Evolutionary conservation across 768 basidiomycete species (phyloP).

Genomic region (Amanita inopinata): DNA sequence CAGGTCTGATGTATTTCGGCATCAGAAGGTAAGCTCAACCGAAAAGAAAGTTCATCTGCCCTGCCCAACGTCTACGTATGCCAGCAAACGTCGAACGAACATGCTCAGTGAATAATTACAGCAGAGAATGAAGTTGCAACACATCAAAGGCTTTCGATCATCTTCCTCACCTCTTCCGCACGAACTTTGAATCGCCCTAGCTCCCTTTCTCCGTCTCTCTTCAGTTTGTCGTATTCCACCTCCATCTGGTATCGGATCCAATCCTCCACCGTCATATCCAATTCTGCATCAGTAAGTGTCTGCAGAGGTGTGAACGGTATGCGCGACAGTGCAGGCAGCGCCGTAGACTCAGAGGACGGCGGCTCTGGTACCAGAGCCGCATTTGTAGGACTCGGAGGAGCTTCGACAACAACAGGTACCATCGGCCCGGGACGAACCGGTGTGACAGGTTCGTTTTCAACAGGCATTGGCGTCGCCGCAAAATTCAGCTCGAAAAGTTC

Average conservation of each 20-base stretch:
- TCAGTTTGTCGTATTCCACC: slow-evolving; percentile 49
- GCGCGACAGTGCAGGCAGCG: slow-evolving; percentile 33
- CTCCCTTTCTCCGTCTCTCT: slow-evolving; percentile 35
- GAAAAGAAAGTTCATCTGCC: too few species aligned
- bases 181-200: slow-evolving; percentile 29
- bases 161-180: slow-evolving; percentile 31
- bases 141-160: slow-evolving; percentile 26
- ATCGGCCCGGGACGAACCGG: too few species aligned
- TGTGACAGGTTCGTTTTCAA: not conserved
- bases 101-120: too few species aligned
- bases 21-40: too few species aligned
- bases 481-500: slow-evolving; percentile 2
- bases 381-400: too few species aligned
- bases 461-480: not conserved
- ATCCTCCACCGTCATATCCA: slow-evolving; percentile 74
- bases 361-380: not conserved
- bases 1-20: too few species aligned
- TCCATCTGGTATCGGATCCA: slow-evolving; percentile 74
- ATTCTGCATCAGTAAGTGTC: slow-evolving; percentile 52
- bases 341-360: slow-evolving; percentile 11
- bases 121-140: too few species aligned
- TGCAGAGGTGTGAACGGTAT: slow-evolving; percentile 34
- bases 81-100: too few species aligned
- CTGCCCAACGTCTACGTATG: too few species aligned
- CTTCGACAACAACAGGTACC: too few species aligned